Base-by-base conservation (phyloP, 2,329 filamentous ascomycete genomes). In the Knufia petricola region DNA sequence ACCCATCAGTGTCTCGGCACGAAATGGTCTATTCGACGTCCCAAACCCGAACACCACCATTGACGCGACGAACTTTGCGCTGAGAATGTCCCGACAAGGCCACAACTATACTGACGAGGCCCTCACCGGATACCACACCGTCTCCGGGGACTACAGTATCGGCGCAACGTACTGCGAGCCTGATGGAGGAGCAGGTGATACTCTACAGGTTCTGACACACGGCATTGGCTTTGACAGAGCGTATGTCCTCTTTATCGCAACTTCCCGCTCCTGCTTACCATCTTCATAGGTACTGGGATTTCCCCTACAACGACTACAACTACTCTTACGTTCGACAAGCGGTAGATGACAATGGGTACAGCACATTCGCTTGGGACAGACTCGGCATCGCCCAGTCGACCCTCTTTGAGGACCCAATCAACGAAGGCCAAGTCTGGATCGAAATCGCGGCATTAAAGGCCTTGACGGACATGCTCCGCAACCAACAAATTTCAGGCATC, bases 91-190 rank as follows among this genome's bases (percentile, higher is more conserved):
- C 1, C 72, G 72, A n/a, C 59, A 64, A 37, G 51, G 49, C 3
- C 15, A 34, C 37, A 76, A 81, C 57, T 76, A 69, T 56, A 69
- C 71, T 0, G 61, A 65, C 1, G 58, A 63, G 8, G 55, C 72
- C 1, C 60, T 77, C 1, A 60, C 62, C n/a, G 75, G 70, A 32
- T 77, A 76, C 56, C 58, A 66, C 23, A 75, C 70, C 0, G 63
- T 79, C 13, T 60, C 65, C 1, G 77, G 76, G 24, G 67, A 64
- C 20, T 83, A 81, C 64, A 61, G 74, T 3, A 75, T 84, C 41
- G 75, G 70, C 3, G 74, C 77, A 0, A 78, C 76, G 7, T 81
- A 81, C 66, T 85, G 81, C 63, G 64, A 70, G 46, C 80, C 81
- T 0, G 69, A 74, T 50, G 57, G 56, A 3, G 71, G 61, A 9